Base-by-base conservation (phyloP, 2,329 filamentous ascomycete species). In the Fusarium euwallaceae region DNA sequence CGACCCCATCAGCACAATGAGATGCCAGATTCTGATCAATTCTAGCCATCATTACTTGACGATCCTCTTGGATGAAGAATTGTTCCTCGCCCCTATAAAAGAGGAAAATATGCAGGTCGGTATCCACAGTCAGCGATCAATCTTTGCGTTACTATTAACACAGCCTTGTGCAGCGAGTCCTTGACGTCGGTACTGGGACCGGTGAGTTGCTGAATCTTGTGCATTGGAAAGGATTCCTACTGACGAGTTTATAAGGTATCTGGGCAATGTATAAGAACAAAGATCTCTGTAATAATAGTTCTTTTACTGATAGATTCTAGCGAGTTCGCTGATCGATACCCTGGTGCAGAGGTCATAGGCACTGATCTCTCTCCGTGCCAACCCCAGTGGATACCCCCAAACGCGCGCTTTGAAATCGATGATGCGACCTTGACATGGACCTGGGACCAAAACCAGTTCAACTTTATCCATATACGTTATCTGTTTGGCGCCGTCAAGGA, bases 401-500 rank as follows among this genome's bases (percentile, higher is more conserved):
- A 72, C 4, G 60, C 71, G 0, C 70, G 70, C 4, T 72, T 72
- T 14, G 70, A 72, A 8, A 72, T 72, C 1, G 70, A 72, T 1
- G 69, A 72, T 3, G 70, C 70, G 20, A 71, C 66, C 10, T 14
- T 66, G 6, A 39, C 17, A 3, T 72, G 70, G 70, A 72, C 70
- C 7, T 72, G 70, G 70, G 61, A 48, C 0, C 51, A 48, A 4
- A 36, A 66, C 3, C 17, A 45, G 1, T 72, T 72, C 5, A 61
- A 72, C 22, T 72, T 72, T 20, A 11, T 72, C 11, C 70, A 72
- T 4, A 72, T 72, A 14, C 69, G 70, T 7, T 72, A 72, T 16
- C 41, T 72, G 0, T 72, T 72, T 1, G 70, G 70, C 0, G 70
- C 70, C 0, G 60, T 72, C 9, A 60, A 72, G 1, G 70, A 72